These are phyloP conservation scores for Zoysia japonica DNA, from an alignment of 176 grass and related monocot species.

Conservation along the genomic window DNA sequence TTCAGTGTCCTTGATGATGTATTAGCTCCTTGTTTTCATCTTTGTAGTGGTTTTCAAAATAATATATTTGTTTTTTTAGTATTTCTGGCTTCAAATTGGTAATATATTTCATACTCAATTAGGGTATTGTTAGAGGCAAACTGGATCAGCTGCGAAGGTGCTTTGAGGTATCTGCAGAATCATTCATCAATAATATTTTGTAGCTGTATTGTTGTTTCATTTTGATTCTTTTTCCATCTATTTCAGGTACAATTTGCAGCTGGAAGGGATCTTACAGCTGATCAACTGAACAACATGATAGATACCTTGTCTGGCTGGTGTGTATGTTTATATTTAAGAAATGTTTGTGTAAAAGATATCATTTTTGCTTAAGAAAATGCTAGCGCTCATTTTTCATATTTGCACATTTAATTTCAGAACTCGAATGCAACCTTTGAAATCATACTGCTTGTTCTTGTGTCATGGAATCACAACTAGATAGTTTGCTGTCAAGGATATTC, in stretches of 20 bases:
- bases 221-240: background rate
- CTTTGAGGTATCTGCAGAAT: conserved; percentile 69
- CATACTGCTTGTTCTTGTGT: conserved; percentile 5
- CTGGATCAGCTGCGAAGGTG: conserved; percentile 92
- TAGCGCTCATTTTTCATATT: conserved; percentile 9
- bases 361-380: background rate
- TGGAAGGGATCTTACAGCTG: conserved; percentile 94
- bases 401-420: background rate
- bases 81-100: conserved; percentile 13
- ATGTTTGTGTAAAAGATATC: background rate
- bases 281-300: conserved; percentile 90
- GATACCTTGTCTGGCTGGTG: conserved; percentile 82
- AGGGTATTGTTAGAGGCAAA: conserved; percentile 98
- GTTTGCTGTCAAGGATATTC: background rate
- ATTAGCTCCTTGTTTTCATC: background rate
- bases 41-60: background rate
- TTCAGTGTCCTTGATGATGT: background rate
- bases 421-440: background rate
- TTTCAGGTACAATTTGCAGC: conserved; percentile 95
- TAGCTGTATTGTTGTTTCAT: conserved; percentile 7
- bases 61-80: background rate
- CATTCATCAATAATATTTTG: conserved; percentile 22
- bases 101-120: conserved; percentile 23
- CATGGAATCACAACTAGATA: background rate
- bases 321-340: conserved; percentile 48